Base-by-base conservation (phyloP, 805 yeast species). In the Candida xyloterini region DNA sequence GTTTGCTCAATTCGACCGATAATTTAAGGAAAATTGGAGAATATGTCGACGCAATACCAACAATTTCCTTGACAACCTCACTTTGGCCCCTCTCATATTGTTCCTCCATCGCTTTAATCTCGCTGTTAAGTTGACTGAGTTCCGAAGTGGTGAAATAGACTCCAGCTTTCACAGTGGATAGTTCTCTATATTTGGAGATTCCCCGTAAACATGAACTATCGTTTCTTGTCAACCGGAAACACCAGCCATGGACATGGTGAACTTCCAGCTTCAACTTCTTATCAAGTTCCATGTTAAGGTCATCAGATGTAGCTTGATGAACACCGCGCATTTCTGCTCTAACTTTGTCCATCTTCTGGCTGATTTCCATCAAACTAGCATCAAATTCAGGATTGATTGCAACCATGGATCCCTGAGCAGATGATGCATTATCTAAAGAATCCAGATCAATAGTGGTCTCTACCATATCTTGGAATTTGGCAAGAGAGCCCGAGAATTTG, bases 91-190 rank as follows among this genome's bases (percentile, higher is more conserved):
- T 67, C 45, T 83, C 79, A 60, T 91, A 91, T 42, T 80, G 82
- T 10, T 71, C 68, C 44, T 80, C 79, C 16, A 83, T 66, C 31
- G 77, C 76, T 10, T 66, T 64, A 50, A 79, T 80, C 42, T 79
- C 76, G 26, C 68, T 65, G 10, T 89, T 79, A 25, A 81, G 66
- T n/a, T 71, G 68, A 29, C 76, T 70, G 50, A 93, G 67, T 46
- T 73, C 72, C 30, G 68, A 62, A 1, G 95, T 87, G 8, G 96
- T 88, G 69, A 93, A 93, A 60, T 73, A 88, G 4, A 91, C 91
- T 42, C 99, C 99, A 2, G 96, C 95, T 59, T 93, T 93, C 22
- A 88, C 95, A 0, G 97, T 91, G 36, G 89, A 85, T 30, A 91
- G 68, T 60, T 93, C 97, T 36, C 73, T 73, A 57, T 81, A 90